Conservation (phyloP, 192 early-diverging fungal genomes). For the Podila verticillata region DNA sequence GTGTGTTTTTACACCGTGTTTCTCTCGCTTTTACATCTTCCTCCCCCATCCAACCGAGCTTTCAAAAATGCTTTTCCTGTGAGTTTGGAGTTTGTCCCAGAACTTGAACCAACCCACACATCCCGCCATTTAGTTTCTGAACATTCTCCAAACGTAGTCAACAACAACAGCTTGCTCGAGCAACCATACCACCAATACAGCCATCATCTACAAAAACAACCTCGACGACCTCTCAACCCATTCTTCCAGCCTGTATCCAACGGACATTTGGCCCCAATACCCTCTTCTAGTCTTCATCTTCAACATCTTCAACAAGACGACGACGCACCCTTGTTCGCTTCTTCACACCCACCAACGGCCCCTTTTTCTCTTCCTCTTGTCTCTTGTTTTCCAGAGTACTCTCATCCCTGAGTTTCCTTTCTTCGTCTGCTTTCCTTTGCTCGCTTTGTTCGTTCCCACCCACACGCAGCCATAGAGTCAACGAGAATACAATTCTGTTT, state of each 20-base stretch:
- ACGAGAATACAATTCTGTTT: background rate
- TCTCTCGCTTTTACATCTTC: conserved; percentile 6
- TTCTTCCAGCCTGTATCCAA: background rate
- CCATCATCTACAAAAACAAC: background rate
- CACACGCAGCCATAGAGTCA: background rate
- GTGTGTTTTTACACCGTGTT: conserved; percentile 14
- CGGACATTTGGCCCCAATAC: background rate
- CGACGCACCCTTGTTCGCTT: background rate
- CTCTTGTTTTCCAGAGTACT: too few relatives aligned
- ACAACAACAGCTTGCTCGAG: background rate
- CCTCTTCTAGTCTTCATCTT: background rate
- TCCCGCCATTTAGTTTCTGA: conserved; percentile 41
- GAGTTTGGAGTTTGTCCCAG: conserved; percentile 50
- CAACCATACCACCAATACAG: background rate
- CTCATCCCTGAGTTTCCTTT: too few relatives aligned
- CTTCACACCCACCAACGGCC: background rate
- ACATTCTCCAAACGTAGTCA: conserved; percentile 56
- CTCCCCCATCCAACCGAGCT: conserved; percentile 25
- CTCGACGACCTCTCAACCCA: background rate
- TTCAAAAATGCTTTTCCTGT: conserved; percentile 51
- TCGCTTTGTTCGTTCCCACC: background rate
- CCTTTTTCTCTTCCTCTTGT: too few relatives aligned
- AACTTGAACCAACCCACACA: conserved; percentile 12
- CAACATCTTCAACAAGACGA: background rate
- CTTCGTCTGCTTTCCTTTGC: background rate